These are phyloP conservation scores for Lipomyces sp. DNA, from an alignment of 805 yeast genomes.

Conservation along the genomic window DNA sequence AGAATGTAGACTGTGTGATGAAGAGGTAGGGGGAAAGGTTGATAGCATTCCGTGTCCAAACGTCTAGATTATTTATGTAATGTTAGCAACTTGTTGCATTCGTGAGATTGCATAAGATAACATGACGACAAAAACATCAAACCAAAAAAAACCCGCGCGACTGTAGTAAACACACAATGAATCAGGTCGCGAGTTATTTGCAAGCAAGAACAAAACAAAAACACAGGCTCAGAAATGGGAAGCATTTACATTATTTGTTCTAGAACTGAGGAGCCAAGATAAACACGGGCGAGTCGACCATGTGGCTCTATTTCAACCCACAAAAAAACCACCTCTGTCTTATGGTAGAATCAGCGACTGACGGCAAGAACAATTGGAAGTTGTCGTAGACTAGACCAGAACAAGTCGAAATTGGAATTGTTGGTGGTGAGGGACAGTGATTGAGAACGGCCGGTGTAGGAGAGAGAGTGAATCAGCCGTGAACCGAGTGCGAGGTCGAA, in stretches of 20 bases:
- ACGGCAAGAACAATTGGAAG: neutral
- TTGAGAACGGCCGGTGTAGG: neutral
- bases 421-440: neutral
- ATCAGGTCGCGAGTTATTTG: neutral
- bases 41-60: conserved; percentile 19
- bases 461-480: neutral
- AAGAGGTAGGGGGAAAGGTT: conserved; percentile 8
- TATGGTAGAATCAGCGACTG: neutral
- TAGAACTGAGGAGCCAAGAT: neutral
- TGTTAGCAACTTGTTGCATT: neutral
- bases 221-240: neutral
- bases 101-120: neutral
- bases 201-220: neutral
- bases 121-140: neutral
- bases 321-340: neutral
- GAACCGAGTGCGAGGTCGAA: neutral
- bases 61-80: neutral
- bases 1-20: conserved; percentile 4
- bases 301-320: neutral
- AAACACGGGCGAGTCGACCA: conserved; percentile 1
- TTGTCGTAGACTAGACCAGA: neutral
- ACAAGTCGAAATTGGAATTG: too few species aligned
- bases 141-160: too few species aligned
- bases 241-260: neutral
- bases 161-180: too few species aligned